These are phyloP conservation scores for Asterophora lycoperdoides DNA, from an alignment of 768 basidiomycete genomes.

Conservation along the genomic window DNA sequence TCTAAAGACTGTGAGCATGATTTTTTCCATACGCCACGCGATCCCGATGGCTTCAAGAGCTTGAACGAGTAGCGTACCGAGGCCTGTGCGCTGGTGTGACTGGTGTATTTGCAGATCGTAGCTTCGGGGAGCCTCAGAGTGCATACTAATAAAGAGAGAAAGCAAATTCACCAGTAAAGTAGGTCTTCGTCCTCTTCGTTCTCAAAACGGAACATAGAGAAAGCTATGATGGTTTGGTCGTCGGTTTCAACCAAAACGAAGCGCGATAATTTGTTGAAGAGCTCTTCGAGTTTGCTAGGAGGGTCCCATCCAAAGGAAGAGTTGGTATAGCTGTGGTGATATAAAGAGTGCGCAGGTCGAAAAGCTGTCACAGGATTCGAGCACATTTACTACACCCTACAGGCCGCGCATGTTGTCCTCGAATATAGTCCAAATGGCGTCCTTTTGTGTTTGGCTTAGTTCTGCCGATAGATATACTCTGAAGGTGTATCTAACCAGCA, in stretches of 20 bases:
- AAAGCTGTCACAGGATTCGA: background rate
- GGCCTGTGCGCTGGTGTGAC: conserved; percentile 43
- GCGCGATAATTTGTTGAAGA: conserved; percentile 57
- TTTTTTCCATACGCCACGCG: conserved; percentile 57
- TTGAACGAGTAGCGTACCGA: conserved; percentile 54
- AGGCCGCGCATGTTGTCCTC: conserved; percentile 55
- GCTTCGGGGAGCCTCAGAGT: conserved; percentile 31
- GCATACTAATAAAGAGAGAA: background rate
- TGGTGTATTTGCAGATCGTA: conserved; percentile 71
- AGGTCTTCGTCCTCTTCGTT: conserved; percentile 54
- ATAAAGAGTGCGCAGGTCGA: background rate
- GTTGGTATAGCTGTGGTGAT: conserved; percentile 37
- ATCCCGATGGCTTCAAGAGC: conserved; percentile 46
- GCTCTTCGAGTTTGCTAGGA: conserved; percentile 47
- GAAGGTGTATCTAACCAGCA: conserved; percentile 13
- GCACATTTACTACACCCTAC: conserved; percentile 31
- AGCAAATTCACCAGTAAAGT: conserved; percentile 61
- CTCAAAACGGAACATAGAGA: conserved; percentile 71
- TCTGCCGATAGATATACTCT: conserved; percentile 24
- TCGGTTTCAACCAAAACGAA: conserved; percentile 45
- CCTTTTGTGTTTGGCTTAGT: conserved; percentile 32
- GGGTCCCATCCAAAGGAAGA: conserved; percentile 71
- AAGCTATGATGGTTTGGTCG: conserved; percentile 30
- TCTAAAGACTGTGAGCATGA: conserved; percentile 75
- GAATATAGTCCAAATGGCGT: conserved; percentile 48